Percentiles rank a stretch among this genome's conserved stretches.
phyloP scores from a whole-genome alignment of 768 basidiomycete genomes.

The Rhizopogon sp. region DNA sequence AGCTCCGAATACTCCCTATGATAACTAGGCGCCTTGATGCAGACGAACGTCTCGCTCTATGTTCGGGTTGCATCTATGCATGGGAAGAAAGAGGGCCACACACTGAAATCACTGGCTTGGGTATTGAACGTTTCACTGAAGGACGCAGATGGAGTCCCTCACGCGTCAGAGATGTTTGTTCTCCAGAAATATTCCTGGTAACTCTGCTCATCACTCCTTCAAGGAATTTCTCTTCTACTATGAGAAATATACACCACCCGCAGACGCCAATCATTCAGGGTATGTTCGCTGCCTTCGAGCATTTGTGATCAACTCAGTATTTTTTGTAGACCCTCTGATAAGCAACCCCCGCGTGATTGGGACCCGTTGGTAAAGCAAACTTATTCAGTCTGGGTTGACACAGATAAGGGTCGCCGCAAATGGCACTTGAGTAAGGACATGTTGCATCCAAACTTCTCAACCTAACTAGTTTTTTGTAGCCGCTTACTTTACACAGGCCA shows the following conservation, averaged over 20 bases:
- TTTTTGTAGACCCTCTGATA: slow-evolving; percentile 33
- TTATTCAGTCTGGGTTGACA: slow-evolving; percentile 74
- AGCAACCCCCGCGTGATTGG: slow-evolving; percentile 55
- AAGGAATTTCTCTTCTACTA: slow-evolving; percentile 87
- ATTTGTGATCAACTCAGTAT: slow-evolving; percentile 6
- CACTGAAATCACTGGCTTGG: slow-evolving; percentile 70
- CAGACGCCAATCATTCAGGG: slow-evolving; percentile 40
- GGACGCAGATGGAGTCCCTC: slow-evolving; percentile 81
- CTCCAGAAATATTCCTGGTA: slow-evolving; percentile 5
- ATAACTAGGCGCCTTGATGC: slow-evolving; percentile 74
- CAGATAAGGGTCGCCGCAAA: slow-evolving; percentile 61
- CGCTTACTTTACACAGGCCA: slow-evolving; percentile 78
- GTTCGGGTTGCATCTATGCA: slow-evolving; percentile 41
- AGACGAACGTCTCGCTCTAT: slow-evolving; percentile 60
- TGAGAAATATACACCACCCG: slow-evolving; percentile 56
- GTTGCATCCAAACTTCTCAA: not conserved
- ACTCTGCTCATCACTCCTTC: slow-evolving; percentile 9
- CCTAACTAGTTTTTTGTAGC: slow-evolving; percentile 35
- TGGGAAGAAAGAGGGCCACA: slow-evolving; percentile 77
- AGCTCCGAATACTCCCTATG: slow-evolving; percentile 59
- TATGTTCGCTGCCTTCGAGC: slow-evolving; percentile 17
- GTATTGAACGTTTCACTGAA: slow-evolving; percentile 84
- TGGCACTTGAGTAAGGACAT: slow-evolving; percentile 73
- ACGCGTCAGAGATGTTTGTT: slow-evolving; percentile 71
- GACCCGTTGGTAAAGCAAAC: slow-evolving; percentile 78